Evolutionary conservation across 2,329 filamentous ascomycete species (phyloP).

Genomic region (Ambrosiella cleistominuta): DNA sequence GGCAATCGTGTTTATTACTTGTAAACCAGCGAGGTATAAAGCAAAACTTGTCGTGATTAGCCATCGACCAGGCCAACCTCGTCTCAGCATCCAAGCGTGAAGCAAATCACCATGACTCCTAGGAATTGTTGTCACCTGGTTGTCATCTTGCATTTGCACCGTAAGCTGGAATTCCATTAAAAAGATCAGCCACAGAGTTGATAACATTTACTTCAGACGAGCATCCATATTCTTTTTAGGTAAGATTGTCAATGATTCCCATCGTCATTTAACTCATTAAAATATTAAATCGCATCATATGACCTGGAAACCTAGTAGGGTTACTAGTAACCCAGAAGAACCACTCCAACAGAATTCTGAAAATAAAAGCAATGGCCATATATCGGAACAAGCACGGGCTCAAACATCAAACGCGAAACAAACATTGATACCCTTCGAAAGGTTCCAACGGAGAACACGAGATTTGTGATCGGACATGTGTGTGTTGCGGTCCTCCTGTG

Average conservation of each 20-base stretch:
- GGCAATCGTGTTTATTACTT: neutral
- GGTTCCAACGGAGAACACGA: neutral
- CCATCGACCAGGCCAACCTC: neutral
- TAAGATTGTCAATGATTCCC: too few species aligned
- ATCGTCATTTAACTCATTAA: too few species aligned
- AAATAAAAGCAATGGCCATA: neutral
- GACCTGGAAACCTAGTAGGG: neutral
- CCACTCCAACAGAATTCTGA: too few species aligned
- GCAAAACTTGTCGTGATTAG: neutral
- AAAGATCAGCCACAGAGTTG: too few species aligned
- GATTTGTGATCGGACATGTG: neutral
- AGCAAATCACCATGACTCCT: neutral
- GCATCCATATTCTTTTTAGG: too few species aligned
- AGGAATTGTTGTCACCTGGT: neutral
- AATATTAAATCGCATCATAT: too few species aligned
- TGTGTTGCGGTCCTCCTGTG: too few species aligned
- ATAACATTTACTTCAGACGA: too few species aligned
- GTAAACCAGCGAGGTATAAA: neutral
- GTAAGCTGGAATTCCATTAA: neutral
- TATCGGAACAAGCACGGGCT: neutral
- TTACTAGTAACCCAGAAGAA: neutral
- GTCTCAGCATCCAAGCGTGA: neutral
- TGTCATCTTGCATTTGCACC: neutral
- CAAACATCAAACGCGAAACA: neutral
- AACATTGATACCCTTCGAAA: neutral